Evolutionary conservation across 768 basidiomycete species (phyloP), one percentile per base, ranked within the genome.

Genomic region (Amanita subjunquillea): DNA sequence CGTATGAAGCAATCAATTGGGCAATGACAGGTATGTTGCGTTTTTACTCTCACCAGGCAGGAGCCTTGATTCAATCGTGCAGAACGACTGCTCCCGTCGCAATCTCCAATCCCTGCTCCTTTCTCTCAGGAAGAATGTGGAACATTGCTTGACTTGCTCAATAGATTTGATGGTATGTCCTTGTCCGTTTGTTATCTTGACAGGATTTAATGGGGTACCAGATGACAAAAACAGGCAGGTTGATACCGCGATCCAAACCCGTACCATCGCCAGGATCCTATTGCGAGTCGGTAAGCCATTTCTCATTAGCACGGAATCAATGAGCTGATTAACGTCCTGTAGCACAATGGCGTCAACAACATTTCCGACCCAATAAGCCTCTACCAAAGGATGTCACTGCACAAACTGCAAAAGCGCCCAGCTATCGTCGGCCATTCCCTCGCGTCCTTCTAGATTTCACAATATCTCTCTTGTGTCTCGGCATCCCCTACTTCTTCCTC

Each of bases 101-200:
- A 80, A 9, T 72, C 72, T 38, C 69, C 75, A 1, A 64, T 76
- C 13, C 74, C 80, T 1, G 76, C 86, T 1, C 86, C 88, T 0
- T 91, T 91, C 63, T 74, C 73, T 5, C 83, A 83, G 54, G 81
- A 80, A 13, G 89, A 91, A 63, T 91, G 86, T 58, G 80, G 84
- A 48, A 85, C 89, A 56, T 72, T 91, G 39, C 77, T 81, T 62
- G 71, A 66, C 13, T 66, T 91, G 12, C 71, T 91, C 6, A 43
- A 43, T 10, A 40, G 50, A 13, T 51, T 51, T 29, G 50, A 51
- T 20, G 22, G 50, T 39, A 66, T 70, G 25, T 74, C 73, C 25
- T n/a, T 39, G 23, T n/a, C 15, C 25, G 2, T 13, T 10, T 17
- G 12, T 37, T 7, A n/a, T 41, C 7, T 25, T 23, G 17, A 13